Conservation (phyloP, 1,284 basidiomycete species). For the Melampsora larici-populina region DNA sequence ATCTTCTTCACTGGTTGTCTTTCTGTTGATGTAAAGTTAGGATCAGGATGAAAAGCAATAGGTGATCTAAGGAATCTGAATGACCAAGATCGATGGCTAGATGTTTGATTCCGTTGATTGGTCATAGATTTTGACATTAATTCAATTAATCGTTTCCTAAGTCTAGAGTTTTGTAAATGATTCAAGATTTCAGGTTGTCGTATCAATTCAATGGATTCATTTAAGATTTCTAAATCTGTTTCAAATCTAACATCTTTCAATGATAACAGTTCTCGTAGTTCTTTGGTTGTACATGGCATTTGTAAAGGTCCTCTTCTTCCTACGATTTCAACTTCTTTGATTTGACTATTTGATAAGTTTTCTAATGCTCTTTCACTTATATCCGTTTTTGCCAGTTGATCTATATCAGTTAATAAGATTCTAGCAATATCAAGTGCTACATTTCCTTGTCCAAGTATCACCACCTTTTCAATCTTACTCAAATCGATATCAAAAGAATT, state of each 20-base stretch:
- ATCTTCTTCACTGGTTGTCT: not conserved
- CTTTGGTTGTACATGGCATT: constrained; percentile 90
- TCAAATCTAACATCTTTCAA: constrained; percentile 69
- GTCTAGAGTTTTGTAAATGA: constrained; percentile 52
- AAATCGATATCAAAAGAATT: constrained; percentile 60
- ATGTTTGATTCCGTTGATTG: not conserved
- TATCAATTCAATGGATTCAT: constrained; percentile 53
- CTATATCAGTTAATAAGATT: constrained; percentile 70
- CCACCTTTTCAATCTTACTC: constrained; percentile 65
- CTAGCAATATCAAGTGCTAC: constrained; percentile 91
- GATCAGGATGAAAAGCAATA: constrained; percentile 14
- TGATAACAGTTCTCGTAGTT: constrained; percentile 82
- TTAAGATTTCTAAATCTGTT: constrained; percentile 51
- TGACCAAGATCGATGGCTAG: constrained; percentile 36
- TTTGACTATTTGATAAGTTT: constrained; percentile 63
- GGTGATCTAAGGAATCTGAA: constrained; percentile 41
- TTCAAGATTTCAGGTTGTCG: constrained; percentile 46
- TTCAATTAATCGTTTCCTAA: constrained; percentile 58
- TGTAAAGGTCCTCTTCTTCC: constrained; percentile 83
- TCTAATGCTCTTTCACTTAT: constrained; percentile 73
- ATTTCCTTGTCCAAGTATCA: constrained; percentile 91
- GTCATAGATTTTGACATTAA: constrained; percentile 54
- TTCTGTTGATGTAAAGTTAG: not conserved
- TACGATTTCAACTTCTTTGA: constrained; percentile 76
- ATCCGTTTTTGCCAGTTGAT: constrained; percentile 70